phyloP scores from a whole-genome alignment of 768 basidiomycete genomes.

The Tricholoma flavovirens region DNA sequence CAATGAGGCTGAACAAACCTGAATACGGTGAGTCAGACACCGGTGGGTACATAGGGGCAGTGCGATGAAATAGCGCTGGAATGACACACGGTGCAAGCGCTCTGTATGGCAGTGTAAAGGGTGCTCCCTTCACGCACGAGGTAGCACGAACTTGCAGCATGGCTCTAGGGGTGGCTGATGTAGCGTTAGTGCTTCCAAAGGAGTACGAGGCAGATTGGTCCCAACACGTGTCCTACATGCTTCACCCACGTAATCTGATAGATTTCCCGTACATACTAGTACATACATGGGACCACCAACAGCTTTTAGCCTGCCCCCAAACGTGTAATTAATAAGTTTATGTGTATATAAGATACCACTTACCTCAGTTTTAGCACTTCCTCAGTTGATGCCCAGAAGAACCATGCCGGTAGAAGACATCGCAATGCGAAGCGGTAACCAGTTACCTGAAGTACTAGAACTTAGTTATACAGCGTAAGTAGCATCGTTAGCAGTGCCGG shows the following conservation, averaged over 20 bases:
- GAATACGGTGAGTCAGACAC: not conserved
- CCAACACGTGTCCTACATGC: not conserved
- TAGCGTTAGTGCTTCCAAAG: not conserved
- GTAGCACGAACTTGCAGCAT: not conserved
- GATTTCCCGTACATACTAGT: not conserved
- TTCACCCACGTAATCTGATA: not conserved
- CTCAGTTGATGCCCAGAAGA: not conserved
- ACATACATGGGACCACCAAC: not conserved
- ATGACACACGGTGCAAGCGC: not conserved
- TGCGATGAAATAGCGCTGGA: too few species aligned
- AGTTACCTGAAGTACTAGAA: slow-evolving; percentile 3
- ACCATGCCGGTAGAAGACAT: slow-evolving; percentile 5
- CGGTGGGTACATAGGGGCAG: too few species aligned
- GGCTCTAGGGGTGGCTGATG: not conserved
- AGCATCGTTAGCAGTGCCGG: not conserved
- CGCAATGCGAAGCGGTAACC: not conserved
- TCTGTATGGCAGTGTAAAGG: not conserved
- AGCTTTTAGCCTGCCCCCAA: not conserved
- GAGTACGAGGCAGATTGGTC: not conserved
- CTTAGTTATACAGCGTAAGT: slow-evolving; percentile 7
- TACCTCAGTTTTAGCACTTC: not conserved
- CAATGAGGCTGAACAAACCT: not conserved
- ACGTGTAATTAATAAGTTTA: not conserved
- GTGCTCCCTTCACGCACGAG: not conserved
- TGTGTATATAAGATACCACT: not conserved